Base-by-base conservation (phyloP, 1,139 yeast genomes). In the Geotrichum macrosporum region DNA sequence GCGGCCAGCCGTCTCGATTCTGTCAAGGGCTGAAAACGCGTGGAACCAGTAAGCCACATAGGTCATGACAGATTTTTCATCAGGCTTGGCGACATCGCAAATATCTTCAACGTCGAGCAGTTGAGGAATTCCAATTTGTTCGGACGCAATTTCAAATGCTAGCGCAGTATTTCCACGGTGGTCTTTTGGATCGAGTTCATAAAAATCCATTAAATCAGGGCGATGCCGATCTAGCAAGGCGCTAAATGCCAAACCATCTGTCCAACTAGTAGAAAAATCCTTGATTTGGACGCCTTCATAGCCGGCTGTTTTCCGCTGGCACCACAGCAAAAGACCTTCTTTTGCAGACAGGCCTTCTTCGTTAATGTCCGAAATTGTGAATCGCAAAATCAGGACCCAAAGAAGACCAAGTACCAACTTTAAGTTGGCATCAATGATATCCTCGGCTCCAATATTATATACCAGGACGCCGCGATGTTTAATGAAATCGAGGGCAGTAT, bases 31-130 rank as follows among this genome's bases (percentile, higher is more conserved):
- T 4, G 70, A 65, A 49, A 81, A 70, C 57, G 72, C 72, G 51
- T 78, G 80, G 62, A 75, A 80, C 81, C 84, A 78, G 57, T 80
- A 79, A 21, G 82, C 74, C n/a, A 80, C 66, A 58, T 78, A 81
- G 15, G 82, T 75, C 57, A 81, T 72, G n/a, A 82, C 69, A 37
- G 82, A 75, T 53, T 79, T 75, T 57, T 82, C 88, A 56, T 81
- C 87, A 0, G 84, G 84, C 21, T 69, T 71, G 20, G 68, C 59
- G 12, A 70, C 67, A 42, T 69, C 69, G 34, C 65, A 62, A 49
- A 81, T 73, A 62, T 81, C 86, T 38, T 78, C 83, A 1, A 72
- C 73, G 49, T 80, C 84, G n/a, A 79, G 70, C 39, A 81, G 64
- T 46, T 68, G 73, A 0, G 82, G 78, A 34, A 82, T 76, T 0